These are phyloP conservation scores for Amanita subjunquillea DNA, from an alignment of 768 basidiomycete genomes.

Conservation along the genomic window DNA sequence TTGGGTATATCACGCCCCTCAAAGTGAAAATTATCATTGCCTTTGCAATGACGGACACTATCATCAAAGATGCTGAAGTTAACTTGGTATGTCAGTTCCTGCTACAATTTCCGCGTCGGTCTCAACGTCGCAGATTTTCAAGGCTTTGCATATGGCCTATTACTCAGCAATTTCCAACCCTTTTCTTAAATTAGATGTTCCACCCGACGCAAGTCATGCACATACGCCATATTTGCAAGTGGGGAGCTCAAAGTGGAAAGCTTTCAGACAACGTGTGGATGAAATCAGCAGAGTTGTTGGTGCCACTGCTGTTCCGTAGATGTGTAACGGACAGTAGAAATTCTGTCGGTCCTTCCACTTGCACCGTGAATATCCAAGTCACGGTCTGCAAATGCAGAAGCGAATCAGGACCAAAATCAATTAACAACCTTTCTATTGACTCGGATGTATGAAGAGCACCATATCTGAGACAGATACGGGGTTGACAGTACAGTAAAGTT, in stretches of 20 bases:
- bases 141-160: conserved; percentile 83
- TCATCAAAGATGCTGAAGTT: conserved; percentile 74
- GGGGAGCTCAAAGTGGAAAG: conserved; percentile 58
- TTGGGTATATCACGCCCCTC: conserved; percentile 84
- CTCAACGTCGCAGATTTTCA: conserved; percentile 55
- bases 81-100: conserved; percentile 41
- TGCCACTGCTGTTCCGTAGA: conserved; percentile 11
- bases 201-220: conserved; percentile 38
- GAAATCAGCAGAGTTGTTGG: conserved; percentile 54
- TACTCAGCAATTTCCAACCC: conserved; percentile 79
- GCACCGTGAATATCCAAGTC: conserved; percentile 7
- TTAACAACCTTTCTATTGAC: conserved; percentile 67
- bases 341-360: conserved; percentile 1
- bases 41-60: conserved; percentile 68
- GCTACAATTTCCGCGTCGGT: not conserved
- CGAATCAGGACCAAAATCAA: conserved; percentile 44
- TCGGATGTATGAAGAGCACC: conserved; percentile 54
- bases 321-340: not conserved
- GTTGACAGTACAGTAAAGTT: conserved; percentile 24
- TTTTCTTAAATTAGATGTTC: conserved; percentile 58
- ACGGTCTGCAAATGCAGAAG: conserved; percentile 11
- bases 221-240: conserved; percentile 45
- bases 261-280: conserved; percentile 62
- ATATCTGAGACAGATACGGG: conserved; percentile 93
- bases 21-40: conserved; percentile 83